Base-by-base conservation (phyloP, 139 green algal species). In the Coelastrella sp. region DNA sequence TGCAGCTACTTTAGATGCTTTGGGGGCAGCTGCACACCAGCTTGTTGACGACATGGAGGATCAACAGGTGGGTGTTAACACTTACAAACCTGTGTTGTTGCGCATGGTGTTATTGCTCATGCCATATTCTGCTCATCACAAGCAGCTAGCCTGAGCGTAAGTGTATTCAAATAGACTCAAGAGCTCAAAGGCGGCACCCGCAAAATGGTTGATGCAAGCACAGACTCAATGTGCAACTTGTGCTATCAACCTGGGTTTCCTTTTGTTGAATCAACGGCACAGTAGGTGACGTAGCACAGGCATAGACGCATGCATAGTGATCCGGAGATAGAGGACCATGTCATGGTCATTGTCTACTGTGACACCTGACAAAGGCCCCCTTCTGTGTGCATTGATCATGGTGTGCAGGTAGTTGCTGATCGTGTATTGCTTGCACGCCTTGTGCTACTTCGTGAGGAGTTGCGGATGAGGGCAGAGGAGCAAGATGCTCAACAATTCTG, bases 21-120 rank as follows among this genome's bases (percentile, higher is more conserved):
- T 96, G 5, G 14, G 84, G 4, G 89, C 94, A 12, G 92, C 94
- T 5, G 85, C 89, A 24, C 75, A 75, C 0, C 93, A 95, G 59
- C 91, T 96, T 61, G 94, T 96, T 4, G 92, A 96, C 35, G 94
- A 96, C 68, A 96, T 96, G 93, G 94, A 96, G 78, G 94, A 96
- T 24, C 91, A 93, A 76, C 35, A 91, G 72, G 84, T 91, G 68
- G 49, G 73, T 22, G 35, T 49, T 3, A 49, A 49, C 35, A 49
- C 35, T 49, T 3, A 49, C 35, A 49, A 49, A 49, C 35, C 35
- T 49, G 35, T 49, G 35, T 5, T 49, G 35, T n/a, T n/a, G 3
- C 35, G 35, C 35, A 49, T 49, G 35, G 35, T 49, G 35, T 5
- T 3, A 3, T 3, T 49, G 35, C 3, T 49, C 35, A 5, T 3